Conservation (phyloP, 2,329 filamentous ascomycete genomes). For the Raffaelea deltoideospora region DNA sequence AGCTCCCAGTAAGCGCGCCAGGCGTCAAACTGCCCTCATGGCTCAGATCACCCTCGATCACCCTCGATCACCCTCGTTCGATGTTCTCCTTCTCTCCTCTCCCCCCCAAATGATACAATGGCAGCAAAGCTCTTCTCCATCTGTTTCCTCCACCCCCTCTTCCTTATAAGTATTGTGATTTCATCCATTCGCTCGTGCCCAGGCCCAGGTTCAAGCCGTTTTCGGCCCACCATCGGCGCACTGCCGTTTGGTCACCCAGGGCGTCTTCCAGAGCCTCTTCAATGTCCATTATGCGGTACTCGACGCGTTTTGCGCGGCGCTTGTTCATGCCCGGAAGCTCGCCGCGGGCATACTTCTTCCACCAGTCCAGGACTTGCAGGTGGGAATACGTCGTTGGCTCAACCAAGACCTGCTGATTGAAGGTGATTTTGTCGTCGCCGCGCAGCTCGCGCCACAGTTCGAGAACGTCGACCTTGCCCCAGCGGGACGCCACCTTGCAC, state of each 20-base stretch:
- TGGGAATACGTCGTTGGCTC: conserved; percentile 80
- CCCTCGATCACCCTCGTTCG: too few species aligned
- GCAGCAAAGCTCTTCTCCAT: too few species aligned
- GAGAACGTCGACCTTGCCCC: conserved; percentile 71
- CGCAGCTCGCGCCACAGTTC: conserved; percentile 68
- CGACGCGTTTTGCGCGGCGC: conserved; percentile 52
- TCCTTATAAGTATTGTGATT: conserved; percentile 58
- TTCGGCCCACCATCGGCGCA: conserved; percentile 74
- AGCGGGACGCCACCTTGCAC: conserved; percentile 68
- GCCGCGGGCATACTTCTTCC: conserved; percentile 54
- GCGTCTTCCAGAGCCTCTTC: conserved; percentile 89
- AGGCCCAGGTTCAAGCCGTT: conserved; percentile 72
- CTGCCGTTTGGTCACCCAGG: conserved; percentile 52
- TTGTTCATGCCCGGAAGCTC: conserved; percentile 38
- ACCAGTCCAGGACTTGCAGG: conserved; percentile 79
- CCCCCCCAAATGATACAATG: too few species aligned
- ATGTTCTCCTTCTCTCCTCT: too few species aligned
- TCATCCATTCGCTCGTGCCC: conserved; percentile 81
- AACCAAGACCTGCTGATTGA: conserved; percentile 38
- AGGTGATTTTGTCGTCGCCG: conserved; percentile 35
- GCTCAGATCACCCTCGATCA: too few species aligned
- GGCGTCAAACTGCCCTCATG: too few species aligned
- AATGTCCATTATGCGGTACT: conserved; percentile 91
- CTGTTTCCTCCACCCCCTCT: too few species aligned
- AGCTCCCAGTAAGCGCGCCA: too few species aligned